These are phyloP conservation scores for Halenospora varia DNA, from an alignment of 495 filamentous ascomycete species.

Conservation along the genomic window DNA sequence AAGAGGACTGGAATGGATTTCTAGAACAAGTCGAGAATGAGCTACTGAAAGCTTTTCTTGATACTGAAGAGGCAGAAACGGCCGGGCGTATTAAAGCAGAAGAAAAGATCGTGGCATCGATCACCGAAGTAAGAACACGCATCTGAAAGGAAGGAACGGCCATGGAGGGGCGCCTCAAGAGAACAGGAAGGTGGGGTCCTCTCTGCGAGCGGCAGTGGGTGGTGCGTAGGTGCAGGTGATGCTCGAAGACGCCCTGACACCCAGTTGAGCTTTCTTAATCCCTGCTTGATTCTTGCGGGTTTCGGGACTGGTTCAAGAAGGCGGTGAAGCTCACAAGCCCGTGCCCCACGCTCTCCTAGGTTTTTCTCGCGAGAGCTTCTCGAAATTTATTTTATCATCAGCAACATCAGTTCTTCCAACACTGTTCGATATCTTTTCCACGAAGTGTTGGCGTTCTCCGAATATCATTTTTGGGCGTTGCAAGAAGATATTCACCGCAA, in stretches of 20 bases:
- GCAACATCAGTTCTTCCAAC: constrained; percentile 23
- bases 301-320: not conserved
- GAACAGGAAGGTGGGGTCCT: constrained; percentile 14
- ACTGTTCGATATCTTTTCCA: constrained; percentile 11
- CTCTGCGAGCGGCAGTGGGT: not conserved
- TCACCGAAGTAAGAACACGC: constrained; percentile 20
- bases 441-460: constrained; percentile 20
- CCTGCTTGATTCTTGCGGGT: not conserved
- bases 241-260: not conserved
- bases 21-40: constrained; percentile 6
- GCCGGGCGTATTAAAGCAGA: constrained; percentile 16
- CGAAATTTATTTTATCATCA: constrained; percentile 1
- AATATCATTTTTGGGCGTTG: constrained; percentile 21
- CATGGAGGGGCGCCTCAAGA: constrained; percentile 1
- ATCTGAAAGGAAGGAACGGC: constrained; percentile 15
- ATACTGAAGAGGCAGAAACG: constrained; percentile 7
- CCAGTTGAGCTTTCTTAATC: not conserved
- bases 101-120: constrained; percentile 22
- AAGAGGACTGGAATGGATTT: not conserved
- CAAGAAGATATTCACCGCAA: constrained; percentile 25
- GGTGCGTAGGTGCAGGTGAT: constrained; percentile 5
- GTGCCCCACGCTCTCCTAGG: not conserved
- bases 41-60: constrained; percentile 22
- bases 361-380: not conserved
- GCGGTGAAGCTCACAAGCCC: not conserved